Evolutionary conservation across 768 basidiomycete species (phyloP).

Genomic region (Panellus pusillus): DNA sequence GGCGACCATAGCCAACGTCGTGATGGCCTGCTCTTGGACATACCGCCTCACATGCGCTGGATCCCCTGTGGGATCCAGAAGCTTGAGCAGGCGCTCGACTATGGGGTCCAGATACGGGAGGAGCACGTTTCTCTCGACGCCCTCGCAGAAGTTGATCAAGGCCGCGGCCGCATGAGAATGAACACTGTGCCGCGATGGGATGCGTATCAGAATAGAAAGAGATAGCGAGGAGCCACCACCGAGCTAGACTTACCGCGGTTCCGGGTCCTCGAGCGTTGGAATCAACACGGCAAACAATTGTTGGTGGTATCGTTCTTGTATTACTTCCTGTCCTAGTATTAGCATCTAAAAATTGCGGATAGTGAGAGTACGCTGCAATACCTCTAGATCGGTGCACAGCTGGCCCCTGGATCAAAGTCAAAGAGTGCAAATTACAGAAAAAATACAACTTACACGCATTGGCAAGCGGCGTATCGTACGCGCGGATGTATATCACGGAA

Average conservation of each 20-base stretch:
- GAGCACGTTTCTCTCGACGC: slow-evolving; percentile 71
- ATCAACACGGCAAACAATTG: slow-evolving; percentile 72
- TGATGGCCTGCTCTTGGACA: slow-evolving; percentile 87
- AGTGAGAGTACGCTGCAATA: slow-evolving; percentile 28
- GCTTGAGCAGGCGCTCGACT: slow-evolving; percentile 67
- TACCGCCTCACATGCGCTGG: slow-evolving; percentile 51
- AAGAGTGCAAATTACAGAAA: slow-evolving; percentile 1
- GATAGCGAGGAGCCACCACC: neutral
- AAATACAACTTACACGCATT: slow-evolving; percentile 67
- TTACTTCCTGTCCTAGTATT: slow-evolving; percentile 53
- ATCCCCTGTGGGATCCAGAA: slow-evolving; percentile 57
- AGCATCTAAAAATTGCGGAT: neutral
- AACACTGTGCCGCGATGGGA: slow-evolving; percentile 48
- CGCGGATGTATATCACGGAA: slow-evolving; percentile 78
- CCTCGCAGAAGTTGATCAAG: slow-evolving; percentile 89
- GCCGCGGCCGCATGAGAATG: slow-evolving; percentile 87
- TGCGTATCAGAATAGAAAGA: neutral
- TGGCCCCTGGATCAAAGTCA: slow-evolving; percentile 61
- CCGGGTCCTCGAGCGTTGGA: slow-evolving; percentile 71
- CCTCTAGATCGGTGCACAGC: slow-evolving; percentile 86
- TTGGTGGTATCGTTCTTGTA: slow-evolving; percentile 70
- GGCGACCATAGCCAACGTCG: slow-evolving; percentile 87
- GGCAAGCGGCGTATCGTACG: slow-evolving; percentile 78
- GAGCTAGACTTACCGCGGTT: slow-evolving; percentile 52
- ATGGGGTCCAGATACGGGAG: slow-evolving; percentile 79